Percentiles rank a stretch among this genome's conserved stretches.
Evolutionary conservation across 306 rosid genomes (phyloP).

Genomic region (Rosa lucieae): DNA sequence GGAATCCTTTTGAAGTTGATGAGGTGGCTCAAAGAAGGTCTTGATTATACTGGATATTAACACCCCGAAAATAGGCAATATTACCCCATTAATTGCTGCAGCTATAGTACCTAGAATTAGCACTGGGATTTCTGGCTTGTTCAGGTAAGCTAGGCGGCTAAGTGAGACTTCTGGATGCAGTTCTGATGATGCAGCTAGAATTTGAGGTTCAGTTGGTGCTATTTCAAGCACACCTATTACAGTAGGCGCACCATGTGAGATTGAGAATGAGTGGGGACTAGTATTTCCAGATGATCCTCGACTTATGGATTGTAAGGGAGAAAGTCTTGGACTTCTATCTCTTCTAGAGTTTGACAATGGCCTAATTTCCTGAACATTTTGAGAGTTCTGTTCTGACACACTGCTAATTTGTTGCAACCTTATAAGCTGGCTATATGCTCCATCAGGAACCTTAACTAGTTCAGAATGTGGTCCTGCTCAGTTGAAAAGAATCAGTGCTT

Average conservation of each 20-base stretch:
- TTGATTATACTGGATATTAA: conserved; percentile 8
- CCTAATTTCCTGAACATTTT: conserved; percentile 9
- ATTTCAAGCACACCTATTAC: neutral
- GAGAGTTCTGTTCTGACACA: conserved; percentile 23
- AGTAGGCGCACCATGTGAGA: conserved; percentile 10
- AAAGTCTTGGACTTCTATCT: conserved; percentile 16
- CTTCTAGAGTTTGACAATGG: neutral
- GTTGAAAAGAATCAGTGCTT: conserved; percentile 7
- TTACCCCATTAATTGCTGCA: conserved; percentile 11
- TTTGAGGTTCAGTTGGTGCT: conserved; percentile 1
- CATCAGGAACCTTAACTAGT: neutral
- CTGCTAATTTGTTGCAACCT: conserved; percentile 37
- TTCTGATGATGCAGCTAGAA: neutral
- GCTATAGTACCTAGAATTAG: conserved; percentile 23
- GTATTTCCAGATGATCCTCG: conserved; percentile 20
- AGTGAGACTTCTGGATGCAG: conserved; percentile 6
- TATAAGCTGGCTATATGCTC: neutral
- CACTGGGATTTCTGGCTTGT: conserved; percentile 29
- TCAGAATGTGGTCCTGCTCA: neutral
- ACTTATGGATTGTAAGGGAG: conserved; percentile 22
- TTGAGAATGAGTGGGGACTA: conserved; percentile 11
- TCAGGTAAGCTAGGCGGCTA: conserved; percentile 18
- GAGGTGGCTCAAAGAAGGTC: conserved; percentile 23
- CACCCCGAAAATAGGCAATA: conserved; percentile 12
- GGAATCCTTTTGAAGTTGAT: conserved; percentile 12